Evolutionary conservation across 805 yeast genomes (phyloP).

Genomic region (Wickerhamiella parazyma): DNA sequence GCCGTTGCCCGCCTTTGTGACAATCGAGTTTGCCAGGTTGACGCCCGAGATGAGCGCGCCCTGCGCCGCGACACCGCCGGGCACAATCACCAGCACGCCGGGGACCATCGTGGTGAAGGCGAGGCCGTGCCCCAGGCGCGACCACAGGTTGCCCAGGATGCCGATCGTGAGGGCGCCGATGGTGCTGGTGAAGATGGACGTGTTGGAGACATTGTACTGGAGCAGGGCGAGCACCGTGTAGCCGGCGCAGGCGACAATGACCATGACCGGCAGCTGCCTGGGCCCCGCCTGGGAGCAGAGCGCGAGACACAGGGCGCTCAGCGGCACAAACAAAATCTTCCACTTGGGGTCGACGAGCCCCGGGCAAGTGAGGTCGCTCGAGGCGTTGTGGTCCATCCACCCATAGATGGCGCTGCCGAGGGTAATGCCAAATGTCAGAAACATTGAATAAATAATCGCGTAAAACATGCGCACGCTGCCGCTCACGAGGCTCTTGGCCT

Average conservation of each 20-base stretch:
- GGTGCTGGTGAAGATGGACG: conserved; percentile 78
- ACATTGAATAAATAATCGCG: conserved; percentile 83
- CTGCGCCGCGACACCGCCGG: conserved; percentile 87
- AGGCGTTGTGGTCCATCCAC: conserved; percentile 66
- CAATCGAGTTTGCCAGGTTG: conserved; percentile 55
- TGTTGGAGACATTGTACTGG: conserved; percentile 53
- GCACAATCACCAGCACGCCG: conserved; percentile 88
- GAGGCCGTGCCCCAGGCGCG: conserved; percentile 76
- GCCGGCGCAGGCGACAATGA: conserved; percentile 60
- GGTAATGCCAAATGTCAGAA: conserved; percentile 87
- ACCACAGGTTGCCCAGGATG: conserved; percentile 71
- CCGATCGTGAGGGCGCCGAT: conserved; percentile 88
- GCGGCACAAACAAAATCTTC: conserved; percentile 65
- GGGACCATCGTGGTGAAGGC: conserved; percentile 95
- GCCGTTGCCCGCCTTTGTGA: conserved; percentile 23
- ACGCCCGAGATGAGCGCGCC: conserved; percentile 75
- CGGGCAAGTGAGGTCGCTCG: conserved; percentile 24
- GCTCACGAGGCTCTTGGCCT: conserved; percentile 82
- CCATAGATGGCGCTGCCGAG: conserved; percentile 89
- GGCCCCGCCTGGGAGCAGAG: conserved; percentile 73
- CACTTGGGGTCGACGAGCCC: conserved; percentile 35
- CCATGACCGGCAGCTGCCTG: conserved; percentile 77
- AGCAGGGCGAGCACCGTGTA: conserved; percentile 73
- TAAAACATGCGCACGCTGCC: conserved; percentile 95
- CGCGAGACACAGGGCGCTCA: conserved; percentile 48